Evolutionary conservation across 768 basidiomycete genomes (phyloP).

Genomic region (Pisolithus microcarpus): DNA sequence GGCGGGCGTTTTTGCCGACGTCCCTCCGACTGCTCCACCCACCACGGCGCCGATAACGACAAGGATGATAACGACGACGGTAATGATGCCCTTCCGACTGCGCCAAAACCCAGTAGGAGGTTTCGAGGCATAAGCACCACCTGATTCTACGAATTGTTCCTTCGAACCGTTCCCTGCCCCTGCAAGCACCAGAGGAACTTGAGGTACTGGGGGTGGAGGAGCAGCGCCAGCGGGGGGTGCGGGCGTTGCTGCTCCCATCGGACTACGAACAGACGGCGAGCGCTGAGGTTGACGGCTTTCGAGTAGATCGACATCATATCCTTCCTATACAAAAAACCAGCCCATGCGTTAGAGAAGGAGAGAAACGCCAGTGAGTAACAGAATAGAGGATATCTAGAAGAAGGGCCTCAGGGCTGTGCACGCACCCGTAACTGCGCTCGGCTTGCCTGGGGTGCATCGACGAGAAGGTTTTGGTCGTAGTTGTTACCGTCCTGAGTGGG

Average conservation of each 20-base stretch:
- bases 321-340: too few relatives aligned
- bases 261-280: conserved; percentile 12
- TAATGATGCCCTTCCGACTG: conserved; percentile 37
- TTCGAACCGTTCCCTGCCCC: conserved; percentile 8
- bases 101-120: conserved; percentile 40
- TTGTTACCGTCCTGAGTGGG: not conserved
- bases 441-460: conserved; percentile 35
- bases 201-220: not conserved
- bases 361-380: not conserved
- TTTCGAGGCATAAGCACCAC: not conserved
- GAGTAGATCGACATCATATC: conserved; percentile 36
- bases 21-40: conserved; percentile 55
- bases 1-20: conserved; percentile 17
- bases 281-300: conserved; percentile 20
- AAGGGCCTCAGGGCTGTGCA: conserved; percentile 10
- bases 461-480: conserved; percentile 36
- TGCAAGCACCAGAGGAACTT: conserved; percentile 5
- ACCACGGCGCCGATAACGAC: conserved; percentile 46
- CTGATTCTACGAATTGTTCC: conserved; percentile 9
- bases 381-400: not conserved
- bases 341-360: not conserved
- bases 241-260: conserved; percentile 11
- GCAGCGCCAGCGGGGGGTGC: conserved; percentile 1
- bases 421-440: conserved; percentile 36
- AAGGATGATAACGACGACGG: conserved; percentile 30